Evolutionary conservation across 139 green algal species (phyloP).

Genomic region (Ulvella scutata): DNA sequence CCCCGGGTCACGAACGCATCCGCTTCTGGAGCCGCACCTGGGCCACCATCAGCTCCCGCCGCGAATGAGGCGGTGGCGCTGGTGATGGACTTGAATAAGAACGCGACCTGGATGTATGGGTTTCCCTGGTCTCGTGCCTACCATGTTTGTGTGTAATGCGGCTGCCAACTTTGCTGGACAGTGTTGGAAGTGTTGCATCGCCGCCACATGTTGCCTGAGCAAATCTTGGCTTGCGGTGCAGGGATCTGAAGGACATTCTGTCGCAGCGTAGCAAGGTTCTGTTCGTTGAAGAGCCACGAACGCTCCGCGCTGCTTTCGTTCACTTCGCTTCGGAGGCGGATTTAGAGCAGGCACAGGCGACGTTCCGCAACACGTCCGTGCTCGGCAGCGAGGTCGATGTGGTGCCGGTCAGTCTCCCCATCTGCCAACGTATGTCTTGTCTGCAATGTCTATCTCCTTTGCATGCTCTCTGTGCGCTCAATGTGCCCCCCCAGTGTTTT

Average conservation of each 20-base stretch:
- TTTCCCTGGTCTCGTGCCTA: too few species aligned
- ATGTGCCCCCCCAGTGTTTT: not conserved
- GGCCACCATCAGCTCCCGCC: not conserved
- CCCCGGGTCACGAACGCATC: not conserved
- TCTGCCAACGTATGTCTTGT: not conserved
- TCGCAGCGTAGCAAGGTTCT: constrained; percentile 3
- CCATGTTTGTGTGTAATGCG: too few species aligned
- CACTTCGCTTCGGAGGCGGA: not conserved
- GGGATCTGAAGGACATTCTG: not conserved
- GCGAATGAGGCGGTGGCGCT: not conserved
- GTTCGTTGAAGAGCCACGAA: constrained; percentile 1
- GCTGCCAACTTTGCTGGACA: too few species aligned
- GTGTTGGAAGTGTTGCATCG: too few species aligned
- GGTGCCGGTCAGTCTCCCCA: not conserved
- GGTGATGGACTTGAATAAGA: not conserved
- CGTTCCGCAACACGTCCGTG: not conserved
- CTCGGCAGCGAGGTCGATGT: not conserved
- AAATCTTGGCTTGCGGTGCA: too few species aligned
- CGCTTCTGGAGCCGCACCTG: not conserved
- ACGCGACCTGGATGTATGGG: not conserved
- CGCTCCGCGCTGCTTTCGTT: not conserved
- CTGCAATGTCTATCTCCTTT: not conserved
- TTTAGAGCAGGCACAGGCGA: not conserved
- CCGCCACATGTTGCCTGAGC: too few species aligned
- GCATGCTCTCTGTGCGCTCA: not conserved